Conservation (phyloP, 176 grass and related monocot species). For the Oryza glumipatula region DNA sequence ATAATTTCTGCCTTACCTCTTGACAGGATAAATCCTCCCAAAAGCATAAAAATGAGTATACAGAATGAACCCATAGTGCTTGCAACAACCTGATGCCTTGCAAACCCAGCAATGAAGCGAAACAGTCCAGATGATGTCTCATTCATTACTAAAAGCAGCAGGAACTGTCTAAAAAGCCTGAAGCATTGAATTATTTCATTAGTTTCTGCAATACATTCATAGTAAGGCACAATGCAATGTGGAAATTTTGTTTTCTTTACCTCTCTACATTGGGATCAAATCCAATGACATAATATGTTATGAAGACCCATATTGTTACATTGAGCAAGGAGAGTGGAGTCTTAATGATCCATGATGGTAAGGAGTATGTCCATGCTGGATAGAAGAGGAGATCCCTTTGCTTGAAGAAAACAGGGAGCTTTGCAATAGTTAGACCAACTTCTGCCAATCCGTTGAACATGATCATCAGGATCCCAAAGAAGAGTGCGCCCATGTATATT, state of each 20-base stretch:
- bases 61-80: conserved; percentile 67
- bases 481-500: conserved; percentile 76
- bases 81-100: conserved; percentile 74
- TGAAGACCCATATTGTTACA: conserved; percentile 77
- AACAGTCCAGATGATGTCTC: conserved; percentile 67
- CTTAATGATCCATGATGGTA: conserved; percentile 80
- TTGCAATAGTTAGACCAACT: conserved; percentile 65
- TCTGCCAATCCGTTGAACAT: conserved; percentile 88
- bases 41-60: conserved; percentile 65
- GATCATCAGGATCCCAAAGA: conserved; percentile 63
- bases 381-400: conserved; percentile 86
- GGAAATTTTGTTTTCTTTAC: conserved; percentile 36
- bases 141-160: conserved; percentile 63
- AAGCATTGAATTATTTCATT: conserved; percentile 22
- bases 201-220: conserved; percentile 7
- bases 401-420: conserved; percentile 93
- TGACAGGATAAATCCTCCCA: conserved; percentile 74
- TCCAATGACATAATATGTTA: conserved; percentile 84
- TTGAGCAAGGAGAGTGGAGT: conserved; percentile 66
- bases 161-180: conserved; percentile 78
- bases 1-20: conserved; percentile 53
- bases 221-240: background rate
- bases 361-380: conserved; percentile 74
- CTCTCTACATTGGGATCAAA: conserved; percentile 76
- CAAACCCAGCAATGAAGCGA: conserved; percentile 68